phyloP scores from a whole-genome alignment of 345 rosid genomes.

The Pugionium dolabratum region DNA sequence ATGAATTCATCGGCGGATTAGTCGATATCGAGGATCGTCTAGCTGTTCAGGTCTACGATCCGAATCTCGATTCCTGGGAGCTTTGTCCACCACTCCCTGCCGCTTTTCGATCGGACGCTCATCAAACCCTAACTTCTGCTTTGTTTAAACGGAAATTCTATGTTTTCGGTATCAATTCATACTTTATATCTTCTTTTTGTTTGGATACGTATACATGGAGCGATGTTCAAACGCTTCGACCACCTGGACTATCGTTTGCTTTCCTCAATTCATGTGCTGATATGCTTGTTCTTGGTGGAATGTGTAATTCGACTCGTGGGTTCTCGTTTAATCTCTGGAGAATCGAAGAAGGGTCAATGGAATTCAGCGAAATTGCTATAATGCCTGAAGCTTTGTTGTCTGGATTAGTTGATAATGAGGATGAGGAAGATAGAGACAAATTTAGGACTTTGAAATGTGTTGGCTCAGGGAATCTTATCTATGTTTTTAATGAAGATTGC shows the following conservation, averaged over 20 bases:
- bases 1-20: slow-evolving; percentile 60
- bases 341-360: slow-evolving; percentile 56
- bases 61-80: slow-evolving; percentile 62
- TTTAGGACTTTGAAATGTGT: slow-evolving; percentile 82
- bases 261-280: slow-evolving; percentile 59
- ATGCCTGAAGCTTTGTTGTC: slow-evolving; percentile 67
- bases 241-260: slow-evolving; percentile 65
- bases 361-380: slow-evolving; percentile 64
- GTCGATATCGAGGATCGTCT: slow-evolving; percentile 76
- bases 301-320: slow-evolving; percentile 51
- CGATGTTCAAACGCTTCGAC: slow-evolving; percentile 69
- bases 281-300: slow-evolving; percentile 71
- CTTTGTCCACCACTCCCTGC: slow-evolving; percentile 72
- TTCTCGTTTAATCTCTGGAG: slow-evolving; percentile 73
- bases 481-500: slow-evolving; percentile 77
- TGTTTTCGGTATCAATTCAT: slow-evolving; percentile 64
- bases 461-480: slow-evolving; percentile 69
- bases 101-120: slow-evolving; percentile 58
- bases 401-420: slow-evolving; percentile 62
- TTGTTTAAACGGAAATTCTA: slow-evolving; percentile 50
- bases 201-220: slow-evolving; percentile 60
- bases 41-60: slow-evolving; percentile 73
- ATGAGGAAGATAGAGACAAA: slow-evolving; percentile 56
- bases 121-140: slow-evolving; percentile 68
- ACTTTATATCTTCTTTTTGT: slow-evolving; percentile 62